Conservation (phyloP, 2,329 filamentous ascomycete species). For the Plenodomus tracheiphilus region DNA sequence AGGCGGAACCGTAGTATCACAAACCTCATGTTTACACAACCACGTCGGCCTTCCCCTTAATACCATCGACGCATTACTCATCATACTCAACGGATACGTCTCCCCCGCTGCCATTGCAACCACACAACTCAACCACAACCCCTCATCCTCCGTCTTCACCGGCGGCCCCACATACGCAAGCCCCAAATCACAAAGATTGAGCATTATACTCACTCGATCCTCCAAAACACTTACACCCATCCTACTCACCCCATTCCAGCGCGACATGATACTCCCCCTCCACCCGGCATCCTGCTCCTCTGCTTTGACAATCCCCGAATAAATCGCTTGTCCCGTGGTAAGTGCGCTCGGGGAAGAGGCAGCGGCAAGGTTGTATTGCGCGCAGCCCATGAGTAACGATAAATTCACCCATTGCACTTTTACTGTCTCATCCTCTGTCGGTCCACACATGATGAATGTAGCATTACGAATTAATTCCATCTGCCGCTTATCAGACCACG, state of each 20-base stretch:
- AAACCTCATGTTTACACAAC: not conserved
- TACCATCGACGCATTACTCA: not conserved
- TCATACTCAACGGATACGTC: conserved; percentile 7
- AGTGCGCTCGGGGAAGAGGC: too few relatives aligned
- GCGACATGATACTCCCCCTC: conserved; percentile 12
- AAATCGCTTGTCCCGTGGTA: too few relatives aligned
- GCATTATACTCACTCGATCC: conserved; percentile 12
- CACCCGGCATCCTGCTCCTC: not conserved
- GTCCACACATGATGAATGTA: conserved; percentile 13
- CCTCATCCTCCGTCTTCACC: conserved; percentile 2
- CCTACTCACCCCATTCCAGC: conserved; percentile 3
- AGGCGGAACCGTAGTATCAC: conserved; percentile 5
- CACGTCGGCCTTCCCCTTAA: not conserved
- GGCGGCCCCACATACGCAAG: conserved; percentile 12
- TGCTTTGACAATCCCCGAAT: not conserved
- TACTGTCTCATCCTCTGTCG: conserved; percentile 3
- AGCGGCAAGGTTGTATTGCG: not conserved
- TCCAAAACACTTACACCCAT: conserved; percentile 7
- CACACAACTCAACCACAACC: conserved; percentile 6
- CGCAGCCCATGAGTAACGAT: conserved; percentile 1
- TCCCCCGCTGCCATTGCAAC: conserved; percentile 14
- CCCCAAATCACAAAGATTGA: conserved; percentile 14
- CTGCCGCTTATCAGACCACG: conserved; percentile 12
- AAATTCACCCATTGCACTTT: conserved; percentile 15
- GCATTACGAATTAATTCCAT: conserved; percentile 6